Conservation (phyloP, 2,329 filamentous ascomycete species). For the Sphaerulina musiva region DNA sequence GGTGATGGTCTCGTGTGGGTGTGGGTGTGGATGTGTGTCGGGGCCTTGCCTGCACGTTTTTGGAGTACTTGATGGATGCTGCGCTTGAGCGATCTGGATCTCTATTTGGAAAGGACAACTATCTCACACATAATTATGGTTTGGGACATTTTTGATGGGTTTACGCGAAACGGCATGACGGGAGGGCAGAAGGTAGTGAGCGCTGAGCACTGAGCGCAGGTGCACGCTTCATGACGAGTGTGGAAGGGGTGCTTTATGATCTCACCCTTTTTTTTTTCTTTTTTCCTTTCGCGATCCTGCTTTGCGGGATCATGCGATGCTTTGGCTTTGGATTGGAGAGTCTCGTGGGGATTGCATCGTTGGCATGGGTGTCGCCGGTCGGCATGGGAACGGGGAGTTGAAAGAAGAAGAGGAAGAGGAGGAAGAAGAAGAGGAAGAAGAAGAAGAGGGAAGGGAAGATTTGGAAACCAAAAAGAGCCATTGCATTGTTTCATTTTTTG, state of each 20-base stretch:
- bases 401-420: not conserved
- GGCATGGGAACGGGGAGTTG: not conserved
- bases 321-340: not conserved
- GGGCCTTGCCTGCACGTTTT: not conserved
- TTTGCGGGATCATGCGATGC: not conserved
- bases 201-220: not conserved
- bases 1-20: not conserved
- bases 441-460: too few species aligned
- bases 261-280: not conserved
- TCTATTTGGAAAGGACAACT: not conserved
- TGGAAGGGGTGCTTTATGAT: not conserved
- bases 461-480: not conserved
- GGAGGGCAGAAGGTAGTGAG: not conserved
- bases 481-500: not conserved
- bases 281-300: not conserved
- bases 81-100: not conserved
- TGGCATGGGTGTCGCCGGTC: not conserved
- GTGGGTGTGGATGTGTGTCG: not conserved
- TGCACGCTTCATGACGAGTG: not conserved
- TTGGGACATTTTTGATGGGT: not conserved
- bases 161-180: constrained; percentile 3
- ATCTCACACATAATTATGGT: not conserved
- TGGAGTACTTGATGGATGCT: not conserved
- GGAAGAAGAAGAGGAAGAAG: not conserved
- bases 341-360: not conserved